A percentile compares a stretch with the other conserved stretches of the same genome.
Evolutionary conservation across 352 stramenopile species (phyloP).

Genomic region (Phytophthora syringae): DNA sequence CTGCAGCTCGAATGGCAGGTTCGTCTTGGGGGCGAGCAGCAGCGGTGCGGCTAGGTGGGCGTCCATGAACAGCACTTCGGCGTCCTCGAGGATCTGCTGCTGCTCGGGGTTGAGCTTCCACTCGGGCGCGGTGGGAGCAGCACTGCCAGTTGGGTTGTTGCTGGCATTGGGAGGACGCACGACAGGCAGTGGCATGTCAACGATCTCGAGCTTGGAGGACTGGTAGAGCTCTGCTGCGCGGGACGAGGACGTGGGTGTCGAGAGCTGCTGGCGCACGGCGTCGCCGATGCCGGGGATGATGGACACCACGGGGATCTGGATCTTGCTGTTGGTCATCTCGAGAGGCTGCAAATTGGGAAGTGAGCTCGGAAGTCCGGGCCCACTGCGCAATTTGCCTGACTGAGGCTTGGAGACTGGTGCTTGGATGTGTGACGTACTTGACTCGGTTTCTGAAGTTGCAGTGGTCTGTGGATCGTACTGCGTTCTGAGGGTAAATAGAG

Average conservation of each 20-base stretch:
- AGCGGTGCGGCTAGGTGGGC: slow-evolving; percentile 40
- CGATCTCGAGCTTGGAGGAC: slow-evolving; percentile 33
- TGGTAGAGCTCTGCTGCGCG: slow-evolving; percentile 33
- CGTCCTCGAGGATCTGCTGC: slow-evolving; percentile 37
- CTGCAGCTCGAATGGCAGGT: slow-evolving; percentile 42
- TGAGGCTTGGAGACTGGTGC: not conserved
- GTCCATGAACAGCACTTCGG: slow-evolving; percentile 42
- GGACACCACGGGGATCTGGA: slow-evolving; percentile 46
- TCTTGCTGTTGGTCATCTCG: slow-evolving; percentile 26
- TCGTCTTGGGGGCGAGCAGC: slow-evolving; percentile 41
- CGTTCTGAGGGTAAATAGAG: too few relatives aligned
- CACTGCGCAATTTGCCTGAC: too few relatives aligned
- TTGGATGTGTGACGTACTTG: not conserved
- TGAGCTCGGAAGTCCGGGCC: too few relatives aligned
- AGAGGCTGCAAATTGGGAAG: slow-evolving; percentile 15
- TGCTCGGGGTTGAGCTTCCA: slow-evolving; percentile 33
- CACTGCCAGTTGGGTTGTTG: slow-evolving; percentile 22
- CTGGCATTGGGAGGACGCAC: slow-evolving; percentile 23
- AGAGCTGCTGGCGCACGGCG: slow-evolving; percentile 38
- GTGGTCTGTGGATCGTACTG: not conserved
- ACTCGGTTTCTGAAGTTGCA: slow-evolving; percentile 18
- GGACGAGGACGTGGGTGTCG: slow-evolving; percentile 22
- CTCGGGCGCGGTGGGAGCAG: slow-evolving; percentile 4
- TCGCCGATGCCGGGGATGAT: slow-evolving; percentile 46
- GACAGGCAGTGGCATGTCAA: slow-evolving; percentile 43